Conservation (phyloP, 2,329 filamentous ascomycete genomes). For the Aureobasidium sp. region DNA sequence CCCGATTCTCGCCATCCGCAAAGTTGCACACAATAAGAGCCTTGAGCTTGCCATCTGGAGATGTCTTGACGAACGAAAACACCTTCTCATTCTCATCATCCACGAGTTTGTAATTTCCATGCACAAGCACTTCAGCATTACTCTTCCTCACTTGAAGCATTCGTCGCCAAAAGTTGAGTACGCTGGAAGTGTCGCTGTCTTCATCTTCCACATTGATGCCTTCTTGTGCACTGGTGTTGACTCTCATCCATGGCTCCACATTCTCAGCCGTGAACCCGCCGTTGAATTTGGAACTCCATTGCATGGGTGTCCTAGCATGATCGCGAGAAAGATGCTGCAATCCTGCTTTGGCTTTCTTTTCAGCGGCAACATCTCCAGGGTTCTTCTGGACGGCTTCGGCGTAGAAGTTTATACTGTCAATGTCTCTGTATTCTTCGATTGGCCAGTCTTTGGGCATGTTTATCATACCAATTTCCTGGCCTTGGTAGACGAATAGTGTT, state of each 20-base stretch:
- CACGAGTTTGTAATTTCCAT: slow-evolving; percentile 26
- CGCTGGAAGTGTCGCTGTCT: slow-evolving; percentile 41
- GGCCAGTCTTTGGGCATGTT: slow-evolving; percentile 62
- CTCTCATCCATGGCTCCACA: slow-evolving; percentile 72
- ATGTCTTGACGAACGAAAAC: slow-evolving; percentile 17
- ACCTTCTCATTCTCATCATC: slow-evolving; percentile 2
- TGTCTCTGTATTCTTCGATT: slow-evolving; percentile 53
- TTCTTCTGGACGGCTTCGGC: slow-evolving; percentile 33
- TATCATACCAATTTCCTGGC: slow-evolving; percentile 71
- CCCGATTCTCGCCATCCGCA: neutral
- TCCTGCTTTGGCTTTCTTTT: slow-evolving; percentile 34
- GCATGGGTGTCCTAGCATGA: slow-evolving; percentile 74
- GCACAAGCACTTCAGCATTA: slow-evolving; percentile 28
- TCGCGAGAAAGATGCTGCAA: slow-evolving; percentile 67
- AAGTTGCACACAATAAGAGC: slow-evolving; percentile 19
- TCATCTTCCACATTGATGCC: slow-evolving; percentile 67
- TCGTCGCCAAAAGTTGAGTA: slow-evolving; percentile 66
- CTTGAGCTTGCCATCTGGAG: neutral
- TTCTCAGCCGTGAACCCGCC: slow-evolving; percentile 67
- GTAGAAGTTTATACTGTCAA: slow-evolving; percentile 58
- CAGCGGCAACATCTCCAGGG: slow-evolving; percentile 27
- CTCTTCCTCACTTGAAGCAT: slow-evolving; percentile 28
- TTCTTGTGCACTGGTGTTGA: slow-evolving; percentile 64
- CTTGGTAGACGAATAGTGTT: slow-evolving; percentile 71
- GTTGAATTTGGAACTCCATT: slow-evolving; percentile 62